These are phyloP conservation scores for Akanthomyces dipterigenus DNA, from an alignment of 2,329 filamentous ascomycete genomes.

Conservation along the genomic window DNA sequence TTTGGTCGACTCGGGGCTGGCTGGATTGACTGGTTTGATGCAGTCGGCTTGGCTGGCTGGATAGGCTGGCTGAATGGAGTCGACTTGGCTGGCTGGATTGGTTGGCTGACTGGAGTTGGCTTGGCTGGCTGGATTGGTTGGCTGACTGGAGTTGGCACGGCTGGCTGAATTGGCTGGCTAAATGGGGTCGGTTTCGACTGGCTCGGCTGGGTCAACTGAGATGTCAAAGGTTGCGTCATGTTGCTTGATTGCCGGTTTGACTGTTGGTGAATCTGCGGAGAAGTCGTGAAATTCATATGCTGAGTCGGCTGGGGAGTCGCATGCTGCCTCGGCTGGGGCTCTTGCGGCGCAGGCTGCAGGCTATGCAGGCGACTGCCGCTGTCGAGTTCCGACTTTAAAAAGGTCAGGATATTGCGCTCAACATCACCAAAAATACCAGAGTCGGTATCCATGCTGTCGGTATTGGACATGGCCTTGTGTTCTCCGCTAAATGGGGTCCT, in stretches of 20 bases:
- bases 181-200: neutral
- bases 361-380: neutral
- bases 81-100: neutral
- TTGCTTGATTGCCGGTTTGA: neutral
- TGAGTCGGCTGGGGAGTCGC: neutral
- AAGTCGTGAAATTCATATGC: neutral
- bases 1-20: neutral
- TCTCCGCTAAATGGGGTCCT: neutral
- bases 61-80: neutral
- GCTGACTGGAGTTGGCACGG: neutral
- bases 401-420: slow-evolving; percentile 3
- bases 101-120: neutral
- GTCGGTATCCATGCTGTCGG: neutral
- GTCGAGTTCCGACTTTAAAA: slow-evolving; percentile 15
- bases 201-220: neutral
- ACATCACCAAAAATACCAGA: neutral
- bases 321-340: slow-evolving; percentile 12
- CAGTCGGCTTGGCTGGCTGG: neutral
- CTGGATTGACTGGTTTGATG: no score
- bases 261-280: neutral
- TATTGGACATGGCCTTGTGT: neutral
- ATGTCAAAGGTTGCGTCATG: neutral
- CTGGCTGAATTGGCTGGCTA: neutral
- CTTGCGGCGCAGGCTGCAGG: neutral
- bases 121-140: neutral